Evolutionary conservation across 768 basidiomycete species (phyloP).

Genomic region (Clathrus columnatus): DNA sequence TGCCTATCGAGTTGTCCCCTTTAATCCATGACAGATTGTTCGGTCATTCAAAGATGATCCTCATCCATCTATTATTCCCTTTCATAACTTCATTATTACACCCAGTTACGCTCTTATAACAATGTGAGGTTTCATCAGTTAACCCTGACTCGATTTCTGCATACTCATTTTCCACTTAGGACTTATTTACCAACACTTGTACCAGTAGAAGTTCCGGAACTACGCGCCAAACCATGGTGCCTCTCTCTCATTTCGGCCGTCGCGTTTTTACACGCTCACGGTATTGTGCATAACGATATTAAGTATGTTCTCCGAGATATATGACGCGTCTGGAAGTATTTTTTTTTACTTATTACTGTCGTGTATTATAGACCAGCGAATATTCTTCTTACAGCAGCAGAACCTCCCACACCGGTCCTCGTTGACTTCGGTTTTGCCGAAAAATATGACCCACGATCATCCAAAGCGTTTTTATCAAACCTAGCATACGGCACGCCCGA

Average conservation of each 20-base stretch:
- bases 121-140: constrained; percentile 50
- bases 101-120: constrained; percentile 85
- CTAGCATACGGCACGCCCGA: constrained; percentile 89
- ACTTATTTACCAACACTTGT: constrained; percentile 77
- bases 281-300: constrained; percentile 90
- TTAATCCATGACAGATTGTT: no score
- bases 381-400: constrained; percentile 71
- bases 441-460: constrained; percentile 57
- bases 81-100: constrained; percentile 90
- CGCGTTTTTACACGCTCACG: constrained; percentile 73
- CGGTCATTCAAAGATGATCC: constrained; percentile 73
- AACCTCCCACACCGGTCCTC: constrained; percentile 63
- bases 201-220: constrained; percentile 80
- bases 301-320: constrained; percentile 54
- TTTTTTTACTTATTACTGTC: not conserved
- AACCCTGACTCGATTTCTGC: constrained; percentile 6
- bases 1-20: no score
- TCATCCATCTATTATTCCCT: constrained; percentile 88
- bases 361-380: constrained; percentile 66
- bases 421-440: constrained; percentile 98
- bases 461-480: constrained; percentile 70
- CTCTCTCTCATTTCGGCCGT: constrained; percentile 72
- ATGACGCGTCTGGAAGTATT: constrained; percentile 9
- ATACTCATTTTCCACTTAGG: constrained; percentile 37
- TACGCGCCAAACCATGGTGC: constrained; percentile 74